phyloP scores from a whole-genome alignment of 768 basidiomycete species.

The Panellus pusillus region DNA sequence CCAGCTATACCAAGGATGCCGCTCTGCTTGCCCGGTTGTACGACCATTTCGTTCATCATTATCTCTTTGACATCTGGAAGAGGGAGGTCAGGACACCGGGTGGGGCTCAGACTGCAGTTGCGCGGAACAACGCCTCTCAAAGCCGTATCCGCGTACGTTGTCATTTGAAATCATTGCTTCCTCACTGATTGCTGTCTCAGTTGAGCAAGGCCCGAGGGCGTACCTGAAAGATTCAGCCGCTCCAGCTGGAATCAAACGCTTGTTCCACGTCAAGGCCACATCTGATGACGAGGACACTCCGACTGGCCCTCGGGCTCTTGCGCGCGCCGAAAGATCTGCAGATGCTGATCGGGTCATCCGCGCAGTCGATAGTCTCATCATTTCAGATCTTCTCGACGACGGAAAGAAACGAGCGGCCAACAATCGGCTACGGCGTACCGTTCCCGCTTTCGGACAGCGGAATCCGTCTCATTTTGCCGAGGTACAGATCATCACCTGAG shows the following conservation, averaged over 20 bases:
- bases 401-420: background rate
- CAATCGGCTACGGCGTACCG: background rate
- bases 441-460: background rate
- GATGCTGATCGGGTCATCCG: conserved; percentile 4
- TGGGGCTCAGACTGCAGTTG: too few relatives aligned
- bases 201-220: too few relatives aligned
- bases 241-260: background rate
- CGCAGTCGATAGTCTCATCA: background rate
- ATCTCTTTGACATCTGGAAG: conserved; percentile 5
- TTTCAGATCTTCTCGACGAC: background rate
- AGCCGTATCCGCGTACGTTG: too few relatives aligned
- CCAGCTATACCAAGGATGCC: background rate
- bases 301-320: conserved; percentile 1
- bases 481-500: too few relatives aligned
- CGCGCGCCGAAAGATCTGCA: conserved; percentile 5
- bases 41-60: conserved; percentile 13
- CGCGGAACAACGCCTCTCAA: too few relatives aligned
- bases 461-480: background rate
- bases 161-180: too few relatives aligned
- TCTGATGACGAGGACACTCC: conserved; percentile 10
- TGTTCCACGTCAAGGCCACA: conserved; percentile 8
- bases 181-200: too few relatives aligned
- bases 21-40: conserved; percentile 1
- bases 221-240: too few relatives aligned
- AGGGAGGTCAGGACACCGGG: too few relatives aligned